These are phyloP conservation scores for Psilocybe azurescens DNA, from an alignment of 768 basidiomycete species.

Conservation along the genomic window DNA sequence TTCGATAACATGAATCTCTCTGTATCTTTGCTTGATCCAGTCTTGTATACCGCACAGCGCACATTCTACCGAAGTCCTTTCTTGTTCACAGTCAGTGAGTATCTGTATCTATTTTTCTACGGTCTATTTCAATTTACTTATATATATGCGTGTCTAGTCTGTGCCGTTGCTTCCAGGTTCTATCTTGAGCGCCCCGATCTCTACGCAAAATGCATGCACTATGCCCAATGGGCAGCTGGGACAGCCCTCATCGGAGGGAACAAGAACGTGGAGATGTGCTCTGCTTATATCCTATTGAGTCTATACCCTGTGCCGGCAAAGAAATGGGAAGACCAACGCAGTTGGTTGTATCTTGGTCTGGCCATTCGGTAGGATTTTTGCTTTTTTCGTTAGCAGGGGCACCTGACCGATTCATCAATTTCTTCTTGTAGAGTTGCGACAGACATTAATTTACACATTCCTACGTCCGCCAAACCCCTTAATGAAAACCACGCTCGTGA, in stretches of 20 bases:
- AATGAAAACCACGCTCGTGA: conserved; percentile 86
- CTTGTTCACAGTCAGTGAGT: conserved; percentile 88
- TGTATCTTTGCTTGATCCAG: conserved; percentile 78
- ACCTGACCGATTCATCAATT: background rate
- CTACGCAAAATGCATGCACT: conserved; percentile 74
- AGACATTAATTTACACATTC: conserved; percentile 87
- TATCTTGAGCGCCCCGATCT: conserved; percentile 73
- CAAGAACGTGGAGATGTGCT: conserved; percentile 85
- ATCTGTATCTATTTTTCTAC: background rate
- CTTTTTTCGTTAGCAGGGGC: conserved; percentile 17
- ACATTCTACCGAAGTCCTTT: conserved; percentile 88
- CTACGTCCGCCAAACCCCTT: conserved; percentile 70
- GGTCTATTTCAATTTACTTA: background rate
- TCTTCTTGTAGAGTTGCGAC: conserved; percentile 69
- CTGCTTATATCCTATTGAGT: conserved; percentile 82
- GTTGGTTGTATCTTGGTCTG: conserved; percentile 88
- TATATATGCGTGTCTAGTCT: conserved; percentile 52
- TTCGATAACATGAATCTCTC: conserved; percentile 83
- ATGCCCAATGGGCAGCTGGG: conserved; percentile 78
- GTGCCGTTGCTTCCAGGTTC: conserved; percentile 86
- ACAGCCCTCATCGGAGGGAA: conserved; percentile 75
- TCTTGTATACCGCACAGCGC: conserved; percentile 82
- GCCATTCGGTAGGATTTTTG: conserved; percentile 69
- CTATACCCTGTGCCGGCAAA: conserved; percentile 77
- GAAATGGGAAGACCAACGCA: conserved; percentile 89